Evolutionary conservation across 345 rosid species (phyloP).

Genomic region (Physaria fendleri): DNA sequence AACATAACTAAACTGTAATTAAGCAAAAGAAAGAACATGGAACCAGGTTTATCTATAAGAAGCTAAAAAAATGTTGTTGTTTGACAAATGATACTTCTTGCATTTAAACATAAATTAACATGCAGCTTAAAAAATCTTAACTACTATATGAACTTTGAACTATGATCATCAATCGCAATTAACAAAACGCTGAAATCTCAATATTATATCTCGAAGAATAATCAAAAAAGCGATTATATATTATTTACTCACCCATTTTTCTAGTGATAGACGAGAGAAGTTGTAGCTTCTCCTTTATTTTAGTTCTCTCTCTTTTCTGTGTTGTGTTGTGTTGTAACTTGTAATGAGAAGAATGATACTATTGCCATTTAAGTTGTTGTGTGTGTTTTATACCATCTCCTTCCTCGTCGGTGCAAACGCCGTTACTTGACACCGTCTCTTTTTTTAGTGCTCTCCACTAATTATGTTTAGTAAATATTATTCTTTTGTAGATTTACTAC

Average conservation of each 20-base stretch:
- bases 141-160: neutral
- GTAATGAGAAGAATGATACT: conserved; percentile 12
- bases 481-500: neutral
- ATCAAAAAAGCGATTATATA: conserved; percentile 9
- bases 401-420: conserved; percentile 57
- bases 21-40: neutral
- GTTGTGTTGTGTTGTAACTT: conserved; percentile 5
- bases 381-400: conserved; percentile 18
- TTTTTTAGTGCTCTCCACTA: conserved; percentile 18
- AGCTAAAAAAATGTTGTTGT: neutral
- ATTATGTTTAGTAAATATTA: too few species aligned
- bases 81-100: conserved; percentile 10
- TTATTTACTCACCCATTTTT: conserved; percentile 37
- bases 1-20: neutral
- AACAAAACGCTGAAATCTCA: conserved; percentile 14
- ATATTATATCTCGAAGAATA: neutral
- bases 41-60: neutral
- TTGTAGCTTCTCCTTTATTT: neutral
- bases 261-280: conserved; percentile 33
- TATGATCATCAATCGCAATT: conserved; percentile 16
- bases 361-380: conserved; percentile 28
- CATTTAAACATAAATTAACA: conserved; percentile 15
- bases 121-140: conserved; percentile 12
- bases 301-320: conserved; percentile 7
- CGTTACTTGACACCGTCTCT: conserved; percentile 43